Conservation (phyloP, 495 filamentous ascomycete species). For the Podospora tetraspora region DNA sequence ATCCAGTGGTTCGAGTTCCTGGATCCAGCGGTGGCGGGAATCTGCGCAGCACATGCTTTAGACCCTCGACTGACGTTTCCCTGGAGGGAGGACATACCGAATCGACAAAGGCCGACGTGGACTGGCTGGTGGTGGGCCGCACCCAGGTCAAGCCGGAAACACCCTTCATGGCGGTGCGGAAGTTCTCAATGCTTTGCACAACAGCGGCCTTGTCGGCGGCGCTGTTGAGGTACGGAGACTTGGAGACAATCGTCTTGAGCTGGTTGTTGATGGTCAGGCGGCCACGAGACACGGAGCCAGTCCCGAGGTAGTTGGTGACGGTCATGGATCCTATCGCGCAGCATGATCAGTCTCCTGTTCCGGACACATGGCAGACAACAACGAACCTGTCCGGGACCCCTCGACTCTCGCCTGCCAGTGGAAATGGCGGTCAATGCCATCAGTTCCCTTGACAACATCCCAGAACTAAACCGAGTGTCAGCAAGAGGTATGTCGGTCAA, state of each 20-base stretch:
- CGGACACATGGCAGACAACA: too few relatives aligned
- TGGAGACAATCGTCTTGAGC: slow-evolving; percentile 47
- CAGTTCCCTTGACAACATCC: slow-evolving; percentile 47
- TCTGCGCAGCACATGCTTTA: slow-evolving; percentile 11
- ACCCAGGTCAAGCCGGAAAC: slow-evolving; percentile 48
- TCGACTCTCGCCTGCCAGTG: slow-evolving; percentile 59
- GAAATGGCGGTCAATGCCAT: slow-evolving; percentile 55
- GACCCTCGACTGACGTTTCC: background rate
- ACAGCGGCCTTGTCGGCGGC: slow-evolving; percentile 41
- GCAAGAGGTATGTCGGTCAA: background rate
- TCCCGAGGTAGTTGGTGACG: slow-evolving; percentile 55
- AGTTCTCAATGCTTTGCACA: slow-evolving; percentile 49
- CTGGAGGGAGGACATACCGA: background rate
- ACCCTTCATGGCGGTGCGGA: slow-evolving; percentile 47
- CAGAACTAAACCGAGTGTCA: slow-evolving; percentile 30
- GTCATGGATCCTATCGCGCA: slow-evolving; percentile 39
- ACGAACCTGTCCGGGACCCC: slow-evolving; percentile 30
- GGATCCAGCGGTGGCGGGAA: slow-evolving; percentile 44
- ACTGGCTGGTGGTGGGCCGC: slow-evolving; percentile 45
- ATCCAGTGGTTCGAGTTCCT: slow-evolving; percentile 64
- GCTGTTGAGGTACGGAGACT: slow-evolving; percentile 44
- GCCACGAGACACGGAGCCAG: slow-evolving; percentile 51
- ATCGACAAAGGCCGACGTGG: slow-evolving; percentile 48
- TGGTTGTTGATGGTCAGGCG: slow-evolving; percentile 50
- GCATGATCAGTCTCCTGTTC: background rate